Percentiles rank a stretch among this genome's conserved stretches.
These are phyloP conservation scores for Solanum virginianum DNA, from an alignment of 257 asterid species.

Conservation along the genomic window DNA sequence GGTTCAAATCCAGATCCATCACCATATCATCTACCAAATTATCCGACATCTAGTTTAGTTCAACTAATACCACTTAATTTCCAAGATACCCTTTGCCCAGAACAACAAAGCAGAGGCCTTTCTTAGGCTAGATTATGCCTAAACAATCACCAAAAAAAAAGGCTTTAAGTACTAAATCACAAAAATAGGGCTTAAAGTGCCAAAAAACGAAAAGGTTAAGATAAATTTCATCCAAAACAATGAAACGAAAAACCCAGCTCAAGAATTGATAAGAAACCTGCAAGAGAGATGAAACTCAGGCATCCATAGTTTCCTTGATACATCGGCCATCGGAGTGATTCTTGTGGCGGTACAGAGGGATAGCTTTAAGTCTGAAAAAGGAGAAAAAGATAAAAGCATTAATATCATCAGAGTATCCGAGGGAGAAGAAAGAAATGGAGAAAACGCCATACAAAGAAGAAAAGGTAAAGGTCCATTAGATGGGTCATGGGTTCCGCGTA, in stretches of 20 bases:
- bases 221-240: neutral
- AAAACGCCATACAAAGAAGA: neutral
- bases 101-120: neutral
- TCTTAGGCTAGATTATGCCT: neutral
- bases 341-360: neutral
- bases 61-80: constrained; percentile 2
- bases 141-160: neutral
- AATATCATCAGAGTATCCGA: neutral
- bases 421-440: neutral
- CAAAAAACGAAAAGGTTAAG: neutral
- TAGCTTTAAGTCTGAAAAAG: neutral
- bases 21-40: constrained; percentile 37
- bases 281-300: neutral
- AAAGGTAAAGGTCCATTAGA: neutral
- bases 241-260: neutral
- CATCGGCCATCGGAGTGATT: neutral
- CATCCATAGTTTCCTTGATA: neutral
- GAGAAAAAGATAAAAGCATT: neutral
- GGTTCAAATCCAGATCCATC: constrained; percentile 76
- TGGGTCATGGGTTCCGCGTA: neutral
- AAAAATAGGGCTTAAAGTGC: neutral
- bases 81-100: constrained; percentile 8
- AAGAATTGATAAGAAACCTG: neutral
- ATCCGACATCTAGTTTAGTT: constrained; percentile 33
- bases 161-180: neutral